Evolutionary conservation across 176 grass and related monocot genomes (phyloP), one percentile per base, ranked within the genome.

Genomic region (Carex kokanica): DNA sequence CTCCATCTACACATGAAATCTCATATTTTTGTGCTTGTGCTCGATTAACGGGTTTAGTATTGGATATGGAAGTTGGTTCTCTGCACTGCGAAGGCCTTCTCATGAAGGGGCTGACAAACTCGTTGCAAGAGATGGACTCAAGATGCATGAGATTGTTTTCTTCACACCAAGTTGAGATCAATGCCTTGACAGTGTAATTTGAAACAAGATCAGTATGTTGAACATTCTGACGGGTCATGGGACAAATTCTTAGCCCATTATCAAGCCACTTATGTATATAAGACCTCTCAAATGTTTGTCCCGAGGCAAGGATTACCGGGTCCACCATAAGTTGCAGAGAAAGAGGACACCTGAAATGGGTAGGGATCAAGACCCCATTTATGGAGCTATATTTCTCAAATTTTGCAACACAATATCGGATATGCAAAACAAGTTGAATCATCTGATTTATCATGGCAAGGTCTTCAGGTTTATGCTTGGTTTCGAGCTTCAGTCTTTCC

Each of bases 211-310:
- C 77, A 72, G 81, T 84, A 71, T 87, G 88, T 60, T 49, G 59
- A 59, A 90, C 64, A 24, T 27, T 81, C 64, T 90, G 73, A 23
- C 58, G 40, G 29, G 82, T 90, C 59, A 71, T 87, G 31, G 88
- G 88, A 84, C 88, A 90, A 45, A 81, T 40, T 87, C 74, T 72
- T 14, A 87, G 78, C 54, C 88, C 85, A 64, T 74, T 84, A 79
- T 87, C 85, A 21, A 90, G 72, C 88, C 88, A 90, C 31, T 90
- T 87, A 23, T 90, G 85, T 85, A 90, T 90, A 36, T 74, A 87
- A 40, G 74, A 84, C 60, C 81, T 90, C 66, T 90, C 88, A 69
- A 81, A 90, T 82, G 88, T 90, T 74, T 90, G 88, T 29, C 88
- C 88, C 24, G 88, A 87, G 36, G 85, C 88, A 80, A 87, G 47